Percentiles rank a stretch among this genome's conserved stretches.
phyloP scores from a whole-genome alignment of 2,329 filamentous ascomycete species.

The Phialophora verrucosa region DNA sequence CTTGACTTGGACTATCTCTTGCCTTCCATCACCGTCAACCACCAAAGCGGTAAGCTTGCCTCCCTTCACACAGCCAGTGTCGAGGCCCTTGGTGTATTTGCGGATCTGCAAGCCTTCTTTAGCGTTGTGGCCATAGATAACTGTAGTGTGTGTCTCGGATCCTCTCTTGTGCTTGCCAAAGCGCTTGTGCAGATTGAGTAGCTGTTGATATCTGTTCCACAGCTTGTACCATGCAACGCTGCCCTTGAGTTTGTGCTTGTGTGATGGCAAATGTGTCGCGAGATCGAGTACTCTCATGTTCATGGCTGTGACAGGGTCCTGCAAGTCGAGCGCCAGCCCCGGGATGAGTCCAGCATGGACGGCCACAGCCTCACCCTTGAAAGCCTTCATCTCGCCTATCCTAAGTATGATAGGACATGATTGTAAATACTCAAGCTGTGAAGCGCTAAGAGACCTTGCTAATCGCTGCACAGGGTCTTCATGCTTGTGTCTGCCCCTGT shows the following conservation, averaged over 20 bases:
- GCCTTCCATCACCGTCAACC: slow-evolving; percentile 63
- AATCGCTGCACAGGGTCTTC: slow-evolving; percentile 56
- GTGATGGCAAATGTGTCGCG: slow-evolving; percentile 60
- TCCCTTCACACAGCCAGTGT: slow-evolving; percentile 80
- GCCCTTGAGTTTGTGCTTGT: slow-evolving; percentile 54
- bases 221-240: slow-evolving; percentile 70
- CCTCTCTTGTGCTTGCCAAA: slow-evolving; percentile 10
- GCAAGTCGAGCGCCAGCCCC: slow-evolving; percentile 69
- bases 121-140: slow-evolving; percentile 88
- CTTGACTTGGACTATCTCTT: slow-evolving; percentile 50
- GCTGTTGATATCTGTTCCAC: slow-evolving; percentile 58
- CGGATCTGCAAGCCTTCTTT: slow-evolving; percentile 70
- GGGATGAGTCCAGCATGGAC: slow-evolving; percentile 89
- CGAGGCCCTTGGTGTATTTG: slow-evolving; percentile 80
- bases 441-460: slow-evolving; percentile 61
- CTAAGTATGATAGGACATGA: slow-evolving; percentile 78
- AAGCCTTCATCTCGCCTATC: slow-evolving; percentile 65
- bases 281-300: slow-evolving; percentile 84
- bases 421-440: slow-evolving; percentile 72
- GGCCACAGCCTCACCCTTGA: slow-evolving; percentile 68
- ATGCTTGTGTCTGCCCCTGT: not conserved
- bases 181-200: slow-evolving; percentile 35
- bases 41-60: slow-evolving; percentile 77
- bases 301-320: slow-evolving; percentile 83
- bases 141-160: slow-evolving; percentile 57